Conservation (phyloP, 768 basidiomycete genomes). For the Piloderma croceum region DNA sequence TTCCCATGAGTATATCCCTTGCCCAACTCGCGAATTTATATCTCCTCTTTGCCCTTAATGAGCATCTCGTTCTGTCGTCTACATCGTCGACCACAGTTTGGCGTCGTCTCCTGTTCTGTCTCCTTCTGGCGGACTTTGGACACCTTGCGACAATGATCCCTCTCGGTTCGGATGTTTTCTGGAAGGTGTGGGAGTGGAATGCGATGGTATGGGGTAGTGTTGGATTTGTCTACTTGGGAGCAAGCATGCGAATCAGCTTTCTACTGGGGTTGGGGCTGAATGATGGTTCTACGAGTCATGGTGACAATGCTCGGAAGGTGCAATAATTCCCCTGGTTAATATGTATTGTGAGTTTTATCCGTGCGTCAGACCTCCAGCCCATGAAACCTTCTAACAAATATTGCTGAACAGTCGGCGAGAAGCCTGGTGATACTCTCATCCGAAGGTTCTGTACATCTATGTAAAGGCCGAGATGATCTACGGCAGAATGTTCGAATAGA, state of each 20-base stretch:
- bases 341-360: no score
- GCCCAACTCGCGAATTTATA: slow-evolving; percentile 48
- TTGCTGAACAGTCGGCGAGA: no score
- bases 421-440: no score
- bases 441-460: no score
- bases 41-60: slow-evolving; percentile 46
- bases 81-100: slow-evolving; percentile 36
- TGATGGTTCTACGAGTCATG: no score
- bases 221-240: slow-evolving; percentile 47
- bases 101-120: slow-evolving; percentile 36
- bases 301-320: no score
- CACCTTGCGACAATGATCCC: slow-evolving; percentile 43
- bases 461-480: no score
- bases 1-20: slow-evolving; percentile 39
- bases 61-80: slow-evolving; percentile 43
- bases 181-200: slow-evolving; percentile 44
- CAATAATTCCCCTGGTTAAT: no score
- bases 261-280: slow-evolving; percentile 31
- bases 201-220: slow-evolving; percentile 51
- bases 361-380: no score
- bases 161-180: slow-evolving; percentile 36
- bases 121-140: slow-evolving; percentile 46
- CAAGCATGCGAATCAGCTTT: slow-evolving; percentile 39
- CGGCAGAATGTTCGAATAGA: no score
- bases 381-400: no score